These are phyloP conservation scores for Picochlorum costavermella DNA, from an alignment of 139 green algal genomes.

Conservation along the genomic window DNA sequence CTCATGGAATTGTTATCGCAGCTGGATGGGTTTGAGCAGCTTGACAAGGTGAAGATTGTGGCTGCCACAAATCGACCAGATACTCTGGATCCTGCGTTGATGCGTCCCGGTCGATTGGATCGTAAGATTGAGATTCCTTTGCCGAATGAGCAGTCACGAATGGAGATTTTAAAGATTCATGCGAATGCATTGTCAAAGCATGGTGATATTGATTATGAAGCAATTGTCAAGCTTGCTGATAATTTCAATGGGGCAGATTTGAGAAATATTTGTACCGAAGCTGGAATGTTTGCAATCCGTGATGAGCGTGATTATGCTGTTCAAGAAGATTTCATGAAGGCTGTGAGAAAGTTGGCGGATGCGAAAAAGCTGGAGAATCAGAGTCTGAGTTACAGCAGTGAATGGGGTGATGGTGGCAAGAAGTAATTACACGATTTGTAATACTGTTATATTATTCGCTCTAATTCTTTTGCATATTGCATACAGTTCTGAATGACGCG, in stretches of 20 bases:
- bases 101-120: conserved; percentile 91
- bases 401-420: conserved; percentile 55
- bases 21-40: conserved; percentile 96
- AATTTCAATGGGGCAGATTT: conserved; percentile 98
- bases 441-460: conserved; percentile 82
- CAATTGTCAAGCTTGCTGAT: conserved; percentile 92
- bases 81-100: conserved; percentile 93
- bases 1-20: conserved; percentile 99
- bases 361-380: conserved; percentile 95
- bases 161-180: conserved; percentile 99
- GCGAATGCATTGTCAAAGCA: conserved; percentile 87
- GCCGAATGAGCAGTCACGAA: conserved; percentile 91
- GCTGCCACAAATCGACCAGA: conserved; percentile 92
- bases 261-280: conserved; percentile 98
- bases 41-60: conserved; percentile 96
- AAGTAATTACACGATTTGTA: background rate
- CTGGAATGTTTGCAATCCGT: conserved; percentile 97
- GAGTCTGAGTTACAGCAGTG: conserved; percentile 63
- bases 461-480: conserved; percentile 87
- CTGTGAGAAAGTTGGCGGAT: conserved; percentile 94
- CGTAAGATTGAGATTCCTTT: conserved; percentile 99
- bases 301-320: conserved; percentile 78
- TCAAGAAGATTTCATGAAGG: conserved; percentile 99
- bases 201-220: conserved; percentile 99
- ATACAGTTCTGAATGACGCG: conserved; percentile 77